Evolutionary conservation across 495 filamentous ascomycete species (phyloP).

Genomic region (Rhypophila decipiens): DNA sequence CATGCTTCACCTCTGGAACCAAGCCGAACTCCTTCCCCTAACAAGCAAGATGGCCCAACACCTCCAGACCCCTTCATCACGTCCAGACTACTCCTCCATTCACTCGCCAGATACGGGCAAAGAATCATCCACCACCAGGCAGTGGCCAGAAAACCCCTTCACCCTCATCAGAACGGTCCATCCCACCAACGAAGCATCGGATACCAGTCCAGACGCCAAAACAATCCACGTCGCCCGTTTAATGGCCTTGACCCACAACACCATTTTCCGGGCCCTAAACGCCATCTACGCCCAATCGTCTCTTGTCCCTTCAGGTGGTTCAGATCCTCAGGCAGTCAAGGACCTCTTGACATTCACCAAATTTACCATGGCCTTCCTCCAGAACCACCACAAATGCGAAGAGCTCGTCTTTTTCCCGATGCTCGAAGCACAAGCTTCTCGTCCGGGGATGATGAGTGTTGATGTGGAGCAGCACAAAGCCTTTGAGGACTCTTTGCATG

Average conservation of each 20-base stretch:
- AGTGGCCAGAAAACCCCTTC: conserved; percentile 7
- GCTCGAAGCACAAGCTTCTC: conserved; percentile 3
- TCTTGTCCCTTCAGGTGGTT: neutral
- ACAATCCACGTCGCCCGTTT: conserved; percentile 5
- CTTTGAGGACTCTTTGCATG: too few species aligned
- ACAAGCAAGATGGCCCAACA: too few species aligned
- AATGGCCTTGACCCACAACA: conserved; percentile 8
- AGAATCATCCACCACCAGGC: too few species aligned
- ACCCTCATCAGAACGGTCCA: conserved; percentile 1
- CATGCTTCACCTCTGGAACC: too few species aligned
- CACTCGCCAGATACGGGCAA: neutral
- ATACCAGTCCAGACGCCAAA: neutral
- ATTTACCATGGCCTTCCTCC: conserved; percentile 4
- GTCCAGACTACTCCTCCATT: too few species aligned
- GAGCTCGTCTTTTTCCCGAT: conserved; percentile 9
- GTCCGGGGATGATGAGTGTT: conserved; percentile 1
- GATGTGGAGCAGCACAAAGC: conserved; percentile 5
- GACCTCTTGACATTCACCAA: conserved; percentile 1
- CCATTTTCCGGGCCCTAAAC: conserved; percentile 10
- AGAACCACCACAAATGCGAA: conserved; percentile 9
- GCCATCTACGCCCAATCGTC: conserved; percentile 4
- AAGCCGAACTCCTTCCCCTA: too few species aligned
- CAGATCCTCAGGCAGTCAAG: neutral
- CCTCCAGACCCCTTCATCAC: too few species aligned
- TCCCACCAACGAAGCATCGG: neutral